Percentiles rank a stretch among this genome's conserved stretches.
These are phyloP conservation scores for Irpex lacteus DNA, from an alignment of 1,284 basidiomycete genomes.

Conservation along the genomic window DNA sequence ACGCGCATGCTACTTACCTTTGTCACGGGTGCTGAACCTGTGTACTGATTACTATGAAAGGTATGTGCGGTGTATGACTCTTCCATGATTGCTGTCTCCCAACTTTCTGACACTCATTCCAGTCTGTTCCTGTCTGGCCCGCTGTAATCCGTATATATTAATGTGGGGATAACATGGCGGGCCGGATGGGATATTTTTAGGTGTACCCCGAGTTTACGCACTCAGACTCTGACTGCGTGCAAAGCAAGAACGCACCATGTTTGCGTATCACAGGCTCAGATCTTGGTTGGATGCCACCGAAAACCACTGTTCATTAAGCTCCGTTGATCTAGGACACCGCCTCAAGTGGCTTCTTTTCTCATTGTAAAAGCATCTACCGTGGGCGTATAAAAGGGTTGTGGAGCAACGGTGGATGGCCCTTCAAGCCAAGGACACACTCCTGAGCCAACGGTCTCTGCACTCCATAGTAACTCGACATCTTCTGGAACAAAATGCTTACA, in stretches of 20 bases:
- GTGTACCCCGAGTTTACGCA: constrained; percentile 1
- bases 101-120: neutral
- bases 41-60: neutral
- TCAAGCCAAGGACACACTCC: neutral
- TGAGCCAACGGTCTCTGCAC: neutral
- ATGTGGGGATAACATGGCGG: neutral
- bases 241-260: neutral
- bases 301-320: neutral
- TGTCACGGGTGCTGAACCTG: neutral
- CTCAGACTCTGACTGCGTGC: neutral
- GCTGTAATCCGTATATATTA: neutral
- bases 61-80: neutral
- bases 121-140: neutral
- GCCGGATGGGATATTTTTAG: constrained; percentile 1
- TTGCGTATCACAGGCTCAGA: neutral
- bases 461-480: neutral
- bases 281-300: neutral
- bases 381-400: neutral
- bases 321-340: neutral
- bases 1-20: neutral
- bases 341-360: neutral
- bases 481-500: neutral
- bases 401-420: neutral
- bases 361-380: neutral
- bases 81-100: neutral